These are phyloP conservation scores for Bifiguratus adelaidae DNA, from an alignment of 192 early-diverging fungal genomes.

Conservation along the genomic window DNA sequence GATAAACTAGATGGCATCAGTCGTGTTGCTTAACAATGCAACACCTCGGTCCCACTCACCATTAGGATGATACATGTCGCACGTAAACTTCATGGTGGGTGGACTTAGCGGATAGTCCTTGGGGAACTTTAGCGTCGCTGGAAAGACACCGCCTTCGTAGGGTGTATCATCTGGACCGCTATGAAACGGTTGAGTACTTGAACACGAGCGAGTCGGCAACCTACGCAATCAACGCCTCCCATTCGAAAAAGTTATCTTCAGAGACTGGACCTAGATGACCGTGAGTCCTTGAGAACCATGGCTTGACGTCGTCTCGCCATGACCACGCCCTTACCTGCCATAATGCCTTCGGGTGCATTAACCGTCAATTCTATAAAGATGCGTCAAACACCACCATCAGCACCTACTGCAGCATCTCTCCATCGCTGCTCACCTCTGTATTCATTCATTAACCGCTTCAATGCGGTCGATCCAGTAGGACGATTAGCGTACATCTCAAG, in stretches of 20 bases:
- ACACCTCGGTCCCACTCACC: too few species aligned
- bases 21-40: too few species aligned
- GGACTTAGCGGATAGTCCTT: constrained; percentile 94
- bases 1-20: constrained; percentile 65
- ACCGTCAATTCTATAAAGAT: constrained; percentile 63
- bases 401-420: neutral
- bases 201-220: constrained; percentile 14
- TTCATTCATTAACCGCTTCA: constrained; percentile 89
- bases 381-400: neutral
- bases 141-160: constrained; percentile 92
- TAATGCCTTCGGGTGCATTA: constrained; percentile 90
- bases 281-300: neutral
- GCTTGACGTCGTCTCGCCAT: constrained; percentile 9
- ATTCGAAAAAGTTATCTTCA: constrained; percentile 82
- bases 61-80: constrained; percentile 93
- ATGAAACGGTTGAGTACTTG: constrained; percentile 14
- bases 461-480: constrained; percentile 55
- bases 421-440: constrained; percentile 59
- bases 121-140: constrained; percentile 80
- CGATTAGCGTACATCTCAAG: constrained; percentile 15
- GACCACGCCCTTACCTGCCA: constrained; percentile 48
- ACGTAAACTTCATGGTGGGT: constrained; percentile 94
- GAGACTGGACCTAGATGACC: constrained; percentile 49
- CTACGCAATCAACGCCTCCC: constrained; percentile 83
- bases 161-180: constrained; percentile 89